Base-by-base conservation (phyloP, 73 alveolate species). In the Paramecium primaurelia region DNA sequence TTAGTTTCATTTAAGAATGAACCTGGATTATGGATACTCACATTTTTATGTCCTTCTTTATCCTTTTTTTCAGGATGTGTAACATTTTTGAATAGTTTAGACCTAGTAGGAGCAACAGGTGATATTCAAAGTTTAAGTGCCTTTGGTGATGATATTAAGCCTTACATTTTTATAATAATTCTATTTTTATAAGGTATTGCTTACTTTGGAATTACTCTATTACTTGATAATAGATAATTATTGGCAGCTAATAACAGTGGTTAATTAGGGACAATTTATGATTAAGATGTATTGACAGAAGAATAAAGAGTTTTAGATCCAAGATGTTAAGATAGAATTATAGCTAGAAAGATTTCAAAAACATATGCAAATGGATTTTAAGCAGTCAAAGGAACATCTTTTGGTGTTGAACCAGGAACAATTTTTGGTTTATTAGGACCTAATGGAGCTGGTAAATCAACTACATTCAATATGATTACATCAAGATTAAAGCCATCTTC, bases 381-480 rank as follows among this genome's bases (percentile, higher is more conserved):
- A 38, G 99, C 99, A 26, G 95, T 96, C 25, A 94, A 95, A 71
- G 92, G 88, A 38, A 88, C 94, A 58, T 89, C 88, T 45, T 89
- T 96, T 49, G 86, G 92, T 36, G 88, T 96, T 42, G 96, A 95
- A 85, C 87, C 89, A 84, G 94, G 95, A 88, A 92, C 92, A 28
- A 95, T 92, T 6, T 96, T 95, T 92, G 99, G 98, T 26, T 93
- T 96, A 86, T 75, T 96, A 68, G 99, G 99, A 25, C 97, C 96
- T 80, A 96, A 96, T 75, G 98, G 98, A 8, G 96, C 98, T 45
- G 98, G 98, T 4, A 96, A 96, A 71, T 95, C 99, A 30, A 95
- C 99, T 9, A 96, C 98, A 4, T 96, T 96, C 91, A 96, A 95
- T 59, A 75, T 93, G 73, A 83, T 93, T 14, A 93, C 96, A 26